These are phyloP conservation scores for Malassezia nana DNA, from an alignment of 1,284 basidiomycete genomes.

Conservation along the genomic window DNA sequence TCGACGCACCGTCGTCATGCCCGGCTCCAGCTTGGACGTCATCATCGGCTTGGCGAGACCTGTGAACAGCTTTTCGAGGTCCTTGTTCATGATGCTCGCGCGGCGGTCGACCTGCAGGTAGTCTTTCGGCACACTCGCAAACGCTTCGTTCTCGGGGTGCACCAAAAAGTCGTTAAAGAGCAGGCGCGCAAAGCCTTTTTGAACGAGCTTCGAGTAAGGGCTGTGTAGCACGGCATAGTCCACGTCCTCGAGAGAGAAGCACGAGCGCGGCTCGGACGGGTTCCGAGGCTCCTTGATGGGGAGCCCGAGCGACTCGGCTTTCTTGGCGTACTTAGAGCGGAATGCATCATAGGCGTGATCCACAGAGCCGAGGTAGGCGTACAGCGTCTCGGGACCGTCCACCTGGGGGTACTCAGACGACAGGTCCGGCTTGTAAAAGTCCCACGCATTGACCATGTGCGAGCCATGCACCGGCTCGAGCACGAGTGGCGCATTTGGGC, in stretches of 20 bases:
- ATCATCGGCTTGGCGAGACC: conserved; percentile 32
- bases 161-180: conserved; percentile 83
- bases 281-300: conserved; percentile 51
- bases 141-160: conserved; percentile 64
- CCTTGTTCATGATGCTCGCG: conserved; percentile 67
- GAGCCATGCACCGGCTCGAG: conserved; percentile 92
- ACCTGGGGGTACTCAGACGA: conserved; percentile 79
- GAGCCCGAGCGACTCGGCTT: conserved; percentile 24
- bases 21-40: conserved; percentile 36
- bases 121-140: conserved; percentile 59
- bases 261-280: conserved; percentile 7
- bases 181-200: conserved; percentile 91
- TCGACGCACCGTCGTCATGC: conserved; percentile 43
- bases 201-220: conserved; percentile 95
- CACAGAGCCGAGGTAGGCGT: conserved; percentile 85
- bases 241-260: conserved; percentile 57
- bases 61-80: conserved; percentile 65
- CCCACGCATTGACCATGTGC: conserved; percentile 91
- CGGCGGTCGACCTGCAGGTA: conserved; percentile 58
- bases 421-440: conserved; percentile 49
- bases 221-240: conserved; percentile 75
- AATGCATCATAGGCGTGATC: conserved; percentile 80
- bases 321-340: conserved; percentile 68
- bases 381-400: conserved; percentile 90
- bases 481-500: conserved; percentile 85